Evolutionary conservation across 129 eudicot genomes (phyloP), one percentile per base, ranked within the genome.

Genomic region (Rutidosis leptorrhynchoides): DNA sequence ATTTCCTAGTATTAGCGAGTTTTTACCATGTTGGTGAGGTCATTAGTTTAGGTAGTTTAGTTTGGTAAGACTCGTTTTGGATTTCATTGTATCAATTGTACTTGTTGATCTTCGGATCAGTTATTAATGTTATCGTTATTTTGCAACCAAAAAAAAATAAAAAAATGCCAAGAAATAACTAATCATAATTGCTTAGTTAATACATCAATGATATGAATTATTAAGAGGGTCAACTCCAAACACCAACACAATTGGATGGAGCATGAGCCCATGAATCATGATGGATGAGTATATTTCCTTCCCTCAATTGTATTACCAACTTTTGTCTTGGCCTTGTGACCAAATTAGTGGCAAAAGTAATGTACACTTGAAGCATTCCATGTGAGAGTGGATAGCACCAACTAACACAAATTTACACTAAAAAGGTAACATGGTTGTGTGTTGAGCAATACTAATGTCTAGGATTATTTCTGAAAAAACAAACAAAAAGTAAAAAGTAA

Each of bases 341-440:
- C 75, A 64, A 67, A 48, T 70, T 68, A 72, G 64, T 80, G 77
- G 67, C 70, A 63, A 35, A 59, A 45, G 62, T 80, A 77, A 70
- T 77, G 81, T 76, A 33, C 58, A 54, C 28, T 62, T 68, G 49
- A 84, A 73, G 83, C 90, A 79, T 79, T 77, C 73, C 90, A 85
- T 81, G 87, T 85, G 87, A 64, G 71, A 75, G 81, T 83, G 71
- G 79, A 78, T 70, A 79, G 51, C 4, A 51, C 74, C 71, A 67
- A 75, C 66, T 24, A 64, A 55, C 78, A 40, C 78, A 17, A 52
- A 37, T 32, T 60, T 51, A 54, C 64, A 75, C 69, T 16, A 19
- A 45, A 57, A 57, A 65, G 22, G 46, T 66, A 45, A 65, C 56
- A 29, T 30, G 37, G 37, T 21, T 57, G 61, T 65, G 33, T 57